Evolutionary conservation across 2,329 filamentous ascomycete genomes (phyloP).

Genomic region (Fusarium stilboides): DNA sequence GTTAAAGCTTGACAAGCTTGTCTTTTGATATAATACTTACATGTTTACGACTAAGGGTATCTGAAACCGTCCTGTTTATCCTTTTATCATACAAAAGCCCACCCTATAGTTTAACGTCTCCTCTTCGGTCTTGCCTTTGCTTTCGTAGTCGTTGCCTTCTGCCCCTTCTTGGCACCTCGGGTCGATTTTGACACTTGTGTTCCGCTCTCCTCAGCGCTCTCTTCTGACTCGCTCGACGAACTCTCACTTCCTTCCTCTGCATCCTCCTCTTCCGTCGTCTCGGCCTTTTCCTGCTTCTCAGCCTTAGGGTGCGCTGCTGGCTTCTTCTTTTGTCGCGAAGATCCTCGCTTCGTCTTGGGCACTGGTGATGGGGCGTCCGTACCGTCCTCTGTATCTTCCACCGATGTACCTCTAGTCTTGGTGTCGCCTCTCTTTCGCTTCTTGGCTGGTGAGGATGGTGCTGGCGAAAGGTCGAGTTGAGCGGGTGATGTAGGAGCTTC

Average conservation of each 20-base stretch:
- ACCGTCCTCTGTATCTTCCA: conserved; percentile 65
- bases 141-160: conserved; percentile 44
- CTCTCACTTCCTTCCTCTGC: conserved; percentile 58
- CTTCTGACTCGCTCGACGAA: conserved; percentile 54
- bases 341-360: conserved; percentile 59
- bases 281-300: conserved; percentile 56
- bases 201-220: conserved; percentile 56
- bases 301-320: conserved; percentile 61
- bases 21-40: conserved; percentile 1
- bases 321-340: conserved; percentile 61
- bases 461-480: conserved; percentile 59
- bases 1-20: conserved; percentile 1
- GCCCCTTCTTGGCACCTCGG: conserved; percentile 55
- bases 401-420: conserved; percentile 60
- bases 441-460: conserved; percentile 53
- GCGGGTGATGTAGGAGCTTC: conserved; percentile 65
- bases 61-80: conserved; percentile 11
- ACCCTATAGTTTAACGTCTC: conserved; percentile 43
- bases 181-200: conserved; percentile 58
- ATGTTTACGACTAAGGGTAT: conserved; percentile 26
- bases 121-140: conserved; percentile 54
- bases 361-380: conserved; percentile 58
- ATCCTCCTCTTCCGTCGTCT: conserved; percentile 53
- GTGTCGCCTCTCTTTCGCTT: conserved; percentile 64
- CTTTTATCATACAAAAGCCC: not conserved